Evolutionary conservation across 2,329 filamentous ascomycete species (phyloP).

Genomic region (Nemania sp.): DNA sequence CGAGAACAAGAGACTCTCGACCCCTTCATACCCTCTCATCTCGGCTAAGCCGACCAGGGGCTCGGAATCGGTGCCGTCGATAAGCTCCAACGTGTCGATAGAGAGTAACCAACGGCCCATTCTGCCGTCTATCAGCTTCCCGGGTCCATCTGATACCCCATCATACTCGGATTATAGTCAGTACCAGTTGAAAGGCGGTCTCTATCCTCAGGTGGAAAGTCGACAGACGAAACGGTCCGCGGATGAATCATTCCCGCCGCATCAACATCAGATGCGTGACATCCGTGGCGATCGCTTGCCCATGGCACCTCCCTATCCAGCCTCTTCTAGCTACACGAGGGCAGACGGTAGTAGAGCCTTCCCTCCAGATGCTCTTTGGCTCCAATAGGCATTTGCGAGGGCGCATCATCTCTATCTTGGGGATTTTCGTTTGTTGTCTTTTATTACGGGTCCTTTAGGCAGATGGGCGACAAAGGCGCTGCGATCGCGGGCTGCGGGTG

Average conservation of each 20-base stretch:
- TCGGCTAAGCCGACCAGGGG: constrained; percentile 28
- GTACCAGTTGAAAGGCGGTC: constrained; percentile 25
- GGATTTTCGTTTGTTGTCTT: no score
- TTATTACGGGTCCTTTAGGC: no score
- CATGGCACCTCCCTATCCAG: constrained; percentile 16
- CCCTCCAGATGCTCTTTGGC: constrained; percentile 21
- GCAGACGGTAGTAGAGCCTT: constrained; percentile 29
- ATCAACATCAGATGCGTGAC: constrained; percentile 33
- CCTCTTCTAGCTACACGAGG: constrained; percentile 27
- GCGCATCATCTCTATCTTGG: not conserved
- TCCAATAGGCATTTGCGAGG: constrained; percentile 7
- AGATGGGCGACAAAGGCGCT: constrained; percentile 4
- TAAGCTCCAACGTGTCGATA: constrained; percentile 31
- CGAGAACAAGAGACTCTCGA: constrained; percentile 32
- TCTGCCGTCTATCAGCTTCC: constrained; percentile 32
- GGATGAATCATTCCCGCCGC: constrained; percentile 31
- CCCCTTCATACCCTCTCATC: constrained; percentile 30
- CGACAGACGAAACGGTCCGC: constrained; percentile 33
- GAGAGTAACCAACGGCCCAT: constrained; percentile 27
- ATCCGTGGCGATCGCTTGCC: constrained; percentile 31
- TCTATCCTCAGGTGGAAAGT: constrained; percentile 30
- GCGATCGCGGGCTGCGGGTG: constrained; percentile 1
- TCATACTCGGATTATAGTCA: constrained; percentile 30
- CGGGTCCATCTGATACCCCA: constrained; percentile 29
- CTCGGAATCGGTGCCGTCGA: constrained; percentile 29